Conservation (phyloP, 495 filamentous ascomycete genomes). For the Penicillium mononematosum region DNA sequence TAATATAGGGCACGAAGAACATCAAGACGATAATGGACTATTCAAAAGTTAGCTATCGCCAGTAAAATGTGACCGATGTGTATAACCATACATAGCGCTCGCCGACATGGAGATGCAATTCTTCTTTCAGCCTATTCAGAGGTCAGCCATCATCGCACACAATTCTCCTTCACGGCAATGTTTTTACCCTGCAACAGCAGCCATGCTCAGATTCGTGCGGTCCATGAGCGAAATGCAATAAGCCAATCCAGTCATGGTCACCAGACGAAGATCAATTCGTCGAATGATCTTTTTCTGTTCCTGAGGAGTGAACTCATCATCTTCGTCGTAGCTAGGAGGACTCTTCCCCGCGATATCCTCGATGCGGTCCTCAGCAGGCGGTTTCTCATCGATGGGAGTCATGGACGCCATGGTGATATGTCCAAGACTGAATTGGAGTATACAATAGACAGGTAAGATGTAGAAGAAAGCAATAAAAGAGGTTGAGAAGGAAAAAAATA, state of each 20-base stretch:
- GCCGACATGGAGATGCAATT: constrained; percentile 46
- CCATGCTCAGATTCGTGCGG: constrained; percentile 63
- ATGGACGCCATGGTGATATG: neutral
- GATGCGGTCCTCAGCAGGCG: constrained; percentile 27
- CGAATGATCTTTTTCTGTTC: constrained; percentile 53
- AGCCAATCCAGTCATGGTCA: constrained; percentile 61
- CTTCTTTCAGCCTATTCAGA: constrained; percentile 46
- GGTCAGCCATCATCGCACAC: constrained; percentile 4
- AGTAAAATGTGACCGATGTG: neutral
- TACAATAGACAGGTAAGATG: neutral
- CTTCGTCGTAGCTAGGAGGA: constrained; percentile 20
- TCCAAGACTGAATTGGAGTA: neutral
- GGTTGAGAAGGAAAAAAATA: neutral
- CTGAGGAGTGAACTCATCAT: constrained; percentile 37
- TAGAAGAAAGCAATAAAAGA: neutral
- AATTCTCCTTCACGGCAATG: neutral
- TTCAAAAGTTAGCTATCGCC: neutral
- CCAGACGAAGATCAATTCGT: constrained; percentile 61
- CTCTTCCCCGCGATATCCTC: constrained; percentile 29
- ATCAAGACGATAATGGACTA: constrained; percentile 59
- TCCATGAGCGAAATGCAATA: constrained; percentile 70
- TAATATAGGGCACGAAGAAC: constrained; percentile 65
- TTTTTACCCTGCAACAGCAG: constrained; percentile 57
- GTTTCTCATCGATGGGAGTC: constrained; percentile 26
- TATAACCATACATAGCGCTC: constrained; percentile 38